Evolutionary conservation across 2,329 filamentous ascomycete genomes (phyloP).

Genomic region (Grosmannia clavigera): DNA sequence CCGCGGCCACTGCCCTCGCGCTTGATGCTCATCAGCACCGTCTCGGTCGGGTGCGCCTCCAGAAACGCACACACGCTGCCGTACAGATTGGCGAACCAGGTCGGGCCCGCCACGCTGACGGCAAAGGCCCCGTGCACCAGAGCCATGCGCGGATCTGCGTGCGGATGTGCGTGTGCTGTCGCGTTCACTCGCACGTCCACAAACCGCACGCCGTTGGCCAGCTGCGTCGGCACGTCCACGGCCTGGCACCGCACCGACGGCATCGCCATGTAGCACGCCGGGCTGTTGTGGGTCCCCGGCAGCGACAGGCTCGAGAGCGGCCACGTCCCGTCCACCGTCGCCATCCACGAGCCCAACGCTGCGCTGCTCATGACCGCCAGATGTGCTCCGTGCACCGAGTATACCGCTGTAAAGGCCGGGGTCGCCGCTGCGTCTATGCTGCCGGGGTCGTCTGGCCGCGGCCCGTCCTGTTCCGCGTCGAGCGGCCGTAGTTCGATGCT

Average conservation of each 20-base stretch:
- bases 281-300: constrained; percentile 90
- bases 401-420: constrained; percentile 53
- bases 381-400: constrained; percentile 41
- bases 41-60: constrained; percentile 64
- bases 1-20: constrained; percentile 75
- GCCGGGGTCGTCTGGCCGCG: neutral
- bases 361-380: constrained; percentile 59
- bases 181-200: constrained; percentile 72
- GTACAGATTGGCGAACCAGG: constrained; percentile 67
- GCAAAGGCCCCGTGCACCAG: constrained; percentile 90
- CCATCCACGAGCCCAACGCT: constrained; percentile 69
- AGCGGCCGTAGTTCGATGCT: constrained; percentile 50
- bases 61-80: constrained; percentile 64
- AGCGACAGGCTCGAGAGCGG: constrained; percentile 75
- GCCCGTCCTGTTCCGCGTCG: constrained; percentile 13
- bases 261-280: constrained; percentile 70
- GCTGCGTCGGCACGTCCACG: constrained; percentile 62
- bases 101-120: constrained; percentile 68
- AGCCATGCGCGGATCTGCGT: constrained; percentile 50
- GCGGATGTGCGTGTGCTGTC: constrained; percentile 10
- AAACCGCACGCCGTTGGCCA: constrained; percentile 85
- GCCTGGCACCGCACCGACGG: constrained; percentile 91
- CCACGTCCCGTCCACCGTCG: constrained; percentile 54
- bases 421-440: constrained; percentile 17
- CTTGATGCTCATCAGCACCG: constrained; percentile 78